phyloP scores from a whole-genome alignment of 2,329 filamentous ascomycete species.

The Fonsecaea nubica region DNA sequence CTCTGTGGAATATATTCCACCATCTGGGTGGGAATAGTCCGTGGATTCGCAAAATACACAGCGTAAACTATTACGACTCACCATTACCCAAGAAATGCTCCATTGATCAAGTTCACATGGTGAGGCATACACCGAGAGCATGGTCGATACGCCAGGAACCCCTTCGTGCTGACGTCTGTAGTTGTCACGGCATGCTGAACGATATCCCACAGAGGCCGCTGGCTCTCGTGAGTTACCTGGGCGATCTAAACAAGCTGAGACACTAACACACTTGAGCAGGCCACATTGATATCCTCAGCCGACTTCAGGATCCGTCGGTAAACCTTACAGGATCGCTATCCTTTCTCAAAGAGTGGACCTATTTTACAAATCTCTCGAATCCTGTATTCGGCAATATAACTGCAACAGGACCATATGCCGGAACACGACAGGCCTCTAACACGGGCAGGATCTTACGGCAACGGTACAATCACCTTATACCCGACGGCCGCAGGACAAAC shows the following conservation, averaged over 20 bases:
- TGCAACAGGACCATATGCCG: constrained; percentile 62
- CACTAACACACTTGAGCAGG: constrained; percentile 42
- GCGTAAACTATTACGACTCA: constrained; percentile 50
- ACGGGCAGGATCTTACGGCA: constrained; percentile 62
- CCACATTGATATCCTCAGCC: constrained; percentile 57
- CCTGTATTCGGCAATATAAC: constrained; percentile 62
- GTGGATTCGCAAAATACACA: constrained; percentile 59
- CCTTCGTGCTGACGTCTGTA: constrained; percentile 39
- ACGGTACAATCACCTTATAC: constrained; percentile 58
- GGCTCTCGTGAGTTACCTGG: constrained; percentile 54
- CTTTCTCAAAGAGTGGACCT: constrained; percentile 62
- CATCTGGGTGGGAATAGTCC: constrained; percentile 63
- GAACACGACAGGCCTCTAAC: constrained; percentile 60
- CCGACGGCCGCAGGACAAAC: constrained; percentile 44
- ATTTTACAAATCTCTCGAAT: constrained; percentile 54
- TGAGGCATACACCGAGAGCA: constrained; percentile 40
- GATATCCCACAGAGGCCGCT: constrained; percentile 61
- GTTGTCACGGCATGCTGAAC: constrained; percentile 65
- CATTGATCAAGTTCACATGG: constrained; percentile 66
- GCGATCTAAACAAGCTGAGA: not conserved
- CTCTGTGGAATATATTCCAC: constrained; percentile 57
- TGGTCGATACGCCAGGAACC: not conserved
- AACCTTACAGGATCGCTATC: constrained; percentile 58
- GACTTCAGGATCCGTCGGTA: constrained; percentile 52
- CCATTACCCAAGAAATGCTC: constrained; percentile 56